These are phyloP conservation scores for Agaricus sinodeliciosus DNA, from an alignment of 768 basidiomycete species.

Conservation along the genomic window DNA sequence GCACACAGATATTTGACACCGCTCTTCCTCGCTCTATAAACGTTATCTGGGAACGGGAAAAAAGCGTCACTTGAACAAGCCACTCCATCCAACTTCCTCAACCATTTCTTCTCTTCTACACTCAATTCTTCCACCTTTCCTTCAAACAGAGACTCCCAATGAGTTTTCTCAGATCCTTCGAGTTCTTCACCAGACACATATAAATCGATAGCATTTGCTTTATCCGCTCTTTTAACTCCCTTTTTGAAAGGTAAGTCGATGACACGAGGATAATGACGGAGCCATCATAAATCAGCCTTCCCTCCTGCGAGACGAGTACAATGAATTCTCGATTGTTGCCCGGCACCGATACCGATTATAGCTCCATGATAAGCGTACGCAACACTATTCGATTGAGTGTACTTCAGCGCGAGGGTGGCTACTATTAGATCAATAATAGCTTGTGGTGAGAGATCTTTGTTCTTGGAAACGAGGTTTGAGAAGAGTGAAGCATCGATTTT, in stretches of 20 bases:
- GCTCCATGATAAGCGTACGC: conserved; percentile 91
- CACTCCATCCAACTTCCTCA: conserved; percentile 69
- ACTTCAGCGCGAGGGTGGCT: conserved; percentile 94
- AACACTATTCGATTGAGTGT: conserved; percentile 99
- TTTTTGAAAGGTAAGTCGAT: conserved; percentile 93
- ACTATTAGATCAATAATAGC: conserved; percentile 92
- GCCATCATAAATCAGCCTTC: conserved; percentile 99
- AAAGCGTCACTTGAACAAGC: conserved; percentile 96
- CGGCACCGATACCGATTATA: conserved; percentile 93
- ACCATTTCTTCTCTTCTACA: conserved; percentile 72
- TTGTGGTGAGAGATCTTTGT: conserved; percentile 73
- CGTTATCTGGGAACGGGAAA: conserved; percentile 99
- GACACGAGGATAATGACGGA: conserved; percentile 93
- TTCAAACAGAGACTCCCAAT: conserved; percentile 91
- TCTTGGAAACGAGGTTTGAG: conserved; percentile 81
- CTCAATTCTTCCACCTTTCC: conserved; percentile 59
- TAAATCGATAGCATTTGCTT: conserved; percentile 96
- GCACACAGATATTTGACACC: conserved; percentile 92
- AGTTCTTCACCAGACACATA: conserved; percentile 88
- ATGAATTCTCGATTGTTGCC: conserved; percentile 98
- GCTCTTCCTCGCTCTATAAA: conserved; percentile 86
- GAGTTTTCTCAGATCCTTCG: conserved; percentile 81
- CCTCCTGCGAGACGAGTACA: conserved; percentile 96
- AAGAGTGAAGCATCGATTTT: conserved; percentile 82
- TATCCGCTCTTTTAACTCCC: conserved; percentile 95